Conservation (phyloP, 2,329 filamentous ascomycete species). For the Calonectria naviculata region DNA sequence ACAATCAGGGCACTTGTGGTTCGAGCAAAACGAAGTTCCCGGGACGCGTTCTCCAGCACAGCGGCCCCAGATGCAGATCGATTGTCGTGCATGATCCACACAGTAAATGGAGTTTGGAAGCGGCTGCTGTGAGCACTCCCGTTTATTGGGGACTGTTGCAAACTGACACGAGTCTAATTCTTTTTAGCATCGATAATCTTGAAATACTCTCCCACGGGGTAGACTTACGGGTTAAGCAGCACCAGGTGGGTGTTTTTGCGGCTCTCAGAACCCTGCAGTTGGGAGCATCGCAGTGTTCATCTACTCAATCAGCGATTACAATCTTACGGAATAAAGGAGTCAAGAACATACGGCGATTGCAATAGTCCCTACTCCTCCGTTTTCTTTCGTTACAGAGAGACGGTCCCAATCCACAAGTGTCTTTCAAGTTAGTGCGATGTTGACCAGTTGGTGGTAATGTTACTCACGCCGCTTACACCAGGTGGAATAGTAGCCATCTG, state of each 20-base stretch:
- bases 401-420: not conserved
- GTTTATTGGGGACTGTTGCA: not conserved
- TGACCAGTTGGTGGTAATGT: not conserved
- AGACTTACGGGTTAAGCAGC: conserved; percentile 2
- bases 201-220: not conserved
- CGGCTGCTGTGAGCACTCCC: not conserved
- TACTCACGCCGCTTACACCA: conserved; percentile 12
- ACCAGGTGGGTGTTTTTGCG: not conserved
- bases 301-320: not conserved
- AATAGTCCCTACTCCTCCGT: not conserved
- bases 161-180: not conserved
- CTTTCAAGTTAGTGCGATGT: not conserved
- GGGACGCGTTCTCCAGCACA: not conserved
- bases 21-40: conserved; percentile 5
- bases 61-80: not conserved
- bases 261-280: not conserved
- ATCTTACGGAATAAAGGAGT: not conserved
- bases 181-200: not conserved
- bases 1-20: conserved; percentile 15
- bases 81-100: not conserved
- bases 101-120: not conserved
- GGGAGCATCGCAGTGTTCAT: not conserved
- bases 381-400: not conserved
- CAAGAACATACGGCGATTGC: not conserved
- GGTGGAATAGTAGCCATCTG: not conserved